Base-by-base conservation (phyloP, 352 stramenopile genomes). In the Halophytophthora polymorphica region DNA sequence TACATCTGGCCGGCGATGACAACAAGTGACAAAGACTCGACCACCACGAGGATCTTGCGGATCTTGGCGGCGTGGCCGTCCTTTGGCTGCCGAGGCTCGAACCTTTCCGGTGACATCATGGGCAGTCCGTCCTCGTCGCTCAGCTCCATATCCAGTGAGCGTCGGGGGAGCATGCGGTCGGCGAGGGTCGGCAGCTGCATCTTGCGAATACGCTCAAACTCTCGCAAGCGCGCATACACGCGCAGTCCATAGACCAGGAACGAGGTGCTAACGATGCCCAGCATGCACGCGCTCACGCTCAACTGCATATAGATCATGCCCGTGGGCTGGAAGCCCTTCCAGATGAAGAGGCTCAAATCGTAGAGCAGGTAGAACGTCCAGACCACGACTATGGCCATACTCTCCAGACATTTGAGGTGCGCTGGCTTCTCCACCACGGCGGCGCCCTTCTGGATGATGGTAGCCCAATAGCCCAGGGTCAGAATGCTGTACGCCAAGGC, bases 21-120 rank as follows among this genome's bases (percentile, higher is more conserved):
- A 19, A 74, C 36, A 2, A 66, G 12, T 15, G 64, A 49, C 13
- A 80, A 53, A 2, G 48, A 53, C 40, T 80, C 71, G 0, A 62
- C 77, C 17, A 87, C 56, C 19, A 83, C 22, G 6, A 87, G 52
- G 44, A 85, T 75, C 35, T 73, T 70, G 14, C 67, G 69, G 56
- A 87, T 87, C 43, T 64, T 15, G 50, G 48, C 21, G 34, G 66
- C 41, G 56, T 83, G 43, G 44, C 55, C 46, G 66, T 70, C 55
- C 51, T 64, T 34, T 8, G 58, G 58, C 33, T 40, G 45, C 3
- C 47, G 52, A 11, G 41, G 53, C 19, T 39, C 47, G 21, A 53
- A 61, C 14, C 19, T 50, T 4, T 39, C 52, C 19, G 61, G 45
- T 2, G 52, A 47, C 7, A 62, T 40, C 6, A 52, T 54, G 38